Evolutionary conservation across 257 asterid species (phyloP), one percentile per base, ranked within the genome.

Genomic region (Paulownia fortunei): DNA sequence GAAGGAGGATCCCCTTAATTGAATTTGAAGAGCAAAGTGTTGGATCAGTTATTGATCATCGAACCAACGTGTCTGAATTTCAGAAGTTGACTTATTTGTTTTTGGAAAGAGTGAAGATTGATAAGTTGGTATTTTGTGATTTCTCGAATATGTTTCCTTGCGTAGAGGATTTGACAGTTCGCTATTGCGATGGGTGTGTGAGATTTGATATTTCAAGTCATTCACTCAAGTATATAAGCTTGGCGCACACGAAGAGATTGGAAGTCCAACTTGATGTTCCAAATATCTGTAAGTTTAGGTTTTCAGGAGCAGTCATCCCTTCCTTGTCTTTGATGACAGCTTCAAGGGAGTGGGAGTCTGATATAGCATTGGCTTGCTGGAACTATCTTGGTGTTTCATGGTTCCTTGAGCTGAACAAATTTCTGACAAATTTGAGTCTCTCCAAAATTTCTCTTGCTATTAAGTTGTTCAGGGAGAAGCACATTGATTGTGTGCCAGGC

Each of bases 261-360:
- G 8, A 13, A 21, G 75, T 4, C 15, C 3, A 27, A 4, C 21
- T 80, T 56, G 62, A 65, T 73, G 80, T 68, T 73, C 83, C 76
- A 24, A 71, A 30, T 34, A 34, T 72, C 1, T 19, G 9, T 5
- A 23, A 13, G 12, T 60, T 73, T 21, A 44, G 2, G 0, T 19
- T 44, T 61, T 18, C 8, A 2, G 21, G 41, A 8, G 3, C 3
- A 5, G 3, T 11, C 3, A 5, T 30, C 47, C 71, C 83, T 0
- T 39, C 32, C 5, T 5, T 80, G 15, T 18, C 47, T 21, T 27
- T 65, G 26, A 2, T 5, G 10, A 11, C 49, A 41, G 69, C 15
- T 58, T 74, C 66, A 4, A 66, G 26, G 26, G 60, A 54, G 32
- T 73, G 72, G 80, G 66, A 73, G 7, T 74, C 59, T 47, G 12